Evolutionary conservation across 805 yeast genomes (phyloP).

Genomic region (Pichia nakasei): DNA sequence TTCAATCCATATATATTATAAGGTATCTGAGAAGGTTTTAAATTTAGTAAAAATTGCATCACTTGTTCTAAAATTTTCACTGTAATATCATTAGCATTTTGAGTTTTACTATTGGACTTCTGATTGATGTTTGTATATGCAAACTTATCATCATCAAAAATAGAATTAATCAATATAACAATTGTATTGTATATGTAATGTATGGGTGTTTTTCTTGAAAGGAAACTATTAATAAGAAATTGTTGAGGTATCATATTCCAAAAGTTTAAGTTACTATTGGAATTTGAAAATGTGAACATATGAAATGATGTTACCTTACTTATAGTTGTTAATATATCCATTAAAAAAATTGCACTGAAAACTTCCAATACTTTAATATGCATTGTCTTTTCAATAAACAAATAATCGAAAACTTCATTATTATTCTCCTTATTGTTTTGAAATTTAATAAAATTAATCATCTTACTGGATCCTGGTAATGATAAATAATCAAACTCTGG

Average conservation of each 20-base stretch:
- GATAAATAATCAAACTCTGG: constrained; percentile 22
- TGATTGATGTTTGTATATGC: constrained; percentile 19
- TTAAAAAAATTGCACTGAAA: constrained; percentile 38
- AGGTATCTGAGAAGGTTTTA: constrained; percentile 5
- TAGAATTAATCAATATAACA: constrained; percentile 42
- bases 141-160: constrained; percentile 24
- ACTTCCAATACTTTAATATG: constrained; percentile 43
- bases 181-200: constrained; percentile 43
- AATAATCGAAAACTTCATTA: constrained; percentile 13
- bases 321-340: constrained; percentile 49
- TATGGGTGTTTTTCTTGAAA: constrained; percentile 46
- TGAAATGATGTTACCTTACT: constrained; percentile 20
- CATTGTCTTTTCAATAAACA: constrained; percentile 27
- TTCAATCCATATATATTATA: constrained; percentile 46
- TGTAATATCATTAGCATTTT: constrained; percentile 1
- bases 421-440: constrained; percentile 10
- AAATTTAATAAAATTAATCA: constrained; percentile 1
- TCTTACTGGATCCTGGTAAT: constrained; percentile 11
- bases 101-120: background rate
- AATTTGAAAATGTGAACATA: constrained; percentile 11
- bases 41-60: constrained; percentile 3
- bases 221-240: constrained; percentile 29
- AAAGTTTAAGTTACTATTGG: constrained; percentile 18
- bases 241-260: constrained; percentile 27
- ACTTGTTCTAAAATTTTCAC: constrained; percentile 3